Base-by-base conservation (phyloP, 2,329 filamentous ascomycete genomes). In the Aspergillus niger region DNA sequence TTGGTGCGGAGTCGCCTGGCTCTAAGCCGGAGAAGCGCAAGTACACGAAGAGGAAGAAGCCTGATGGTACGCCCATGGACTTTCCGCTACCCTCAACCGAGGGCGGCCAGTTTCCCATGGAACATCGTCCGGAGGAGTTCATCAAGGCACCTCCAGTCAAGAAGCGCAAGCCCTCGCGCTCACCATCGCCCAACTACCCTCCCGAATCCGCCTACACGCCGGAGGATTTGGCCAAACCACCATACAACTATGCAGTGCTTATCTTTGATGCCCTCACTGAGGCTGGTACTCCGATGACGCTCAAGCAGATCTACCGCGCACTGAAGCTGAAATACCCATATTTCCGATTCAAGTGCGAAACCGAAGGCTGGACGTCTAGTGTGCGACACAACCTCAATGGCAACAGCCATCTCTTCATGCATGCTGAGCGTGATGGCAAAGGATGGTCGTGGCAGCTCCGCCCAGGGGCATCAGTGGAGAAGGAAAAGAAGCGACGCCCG, bases 241-340 rank as follows among this genome's bases (percentile, higher is more conserved):
- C 80, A 3, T 82, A 84, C 62, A 88, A 87, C 36, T 89, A 89
- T 67, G 85, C 87, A 8, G 82, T 86, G 26, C 80, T 89, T 44
- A 86, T 89, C 56, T 86, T 87, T 66, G 86, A 88, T 70, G 84
- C 85, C 24, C 81, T 89, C 30, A 82, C 83, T 1, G 82, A 85
- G 39, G 82, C 85, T 39, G 77, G 78, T 28, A 82, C 77, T 20
- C 81, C 83, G 59, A 86, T 88, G 79, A 86, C 87, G 50, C 76
- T 89, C 30, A 86, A 88, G 68, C 85, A 88, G 67, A 89, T 89
- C 48, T 89, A 89, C 71, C 83, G 85, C 64, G 84, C 84, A 44
- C 82, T 89, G 58, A 85, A 86, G 70, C 78, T 84, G 66, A 85
- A 85, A 63, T 88, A 86, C 67, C 86, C 86, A 1, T 88, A 84